These are phyloP conservation scores for Mucor plumbeus DNA, from an alignment of 371 early-diverging fungal genomes.

Conservation along the genomic window DNA sequence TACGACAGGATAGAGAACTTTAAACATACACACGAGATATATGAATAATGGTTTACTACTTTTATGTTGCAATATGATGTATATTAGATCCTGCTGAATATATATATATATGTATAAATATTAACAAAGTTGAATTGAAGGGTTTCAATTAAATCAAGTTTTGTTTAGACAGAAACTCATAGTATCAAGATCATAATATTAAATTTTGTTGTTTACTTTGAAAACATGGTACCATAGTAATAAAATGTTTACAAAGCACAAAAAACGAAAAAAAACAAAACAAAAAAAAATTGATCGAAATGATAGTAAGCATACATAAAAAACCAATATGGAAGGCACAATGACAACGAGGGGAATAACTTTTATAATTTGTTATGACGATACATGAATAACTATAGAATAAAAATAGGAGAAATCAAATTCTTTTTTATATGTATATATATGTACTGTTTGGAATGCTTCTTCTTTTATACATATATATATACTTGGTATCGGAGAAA, in stretches of 20 bases:
- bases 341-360: constrained; percentile 22
- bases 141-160: not conserved
- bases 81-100: not conserved
- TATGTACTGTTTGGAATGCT: constrained; percentile 17
- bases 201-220: too few relatives aligned
- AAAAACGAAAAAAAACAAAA: not conserved
- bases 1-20: constrained; percentile 22
- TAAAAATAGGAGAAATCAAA: not conserved
- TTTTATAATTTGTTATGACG: not conserved
- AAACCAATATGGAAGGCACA: constrained; percentile 20
- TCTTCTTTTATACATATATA: not conserved
- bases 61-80: not conserved
- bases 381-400: not conserved
- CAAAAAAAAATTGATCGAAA: not conserved
- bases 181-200: not conserved
- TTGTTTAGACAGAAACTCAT: not conserved
- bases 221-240: not conserved
- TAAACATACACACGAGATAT: constrained; percentile 15
- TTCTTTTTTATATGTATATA: constrained; percentile 9
- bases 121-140: too few relatives aligned
- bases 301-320: not conserved
- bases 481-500: constrained; percentile 5
- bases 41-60: constrained; percentile 3
- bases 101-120: not conserved
- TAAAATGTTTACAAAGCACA: too few relatives aligned